Conservation (phyloP, 805 yeast genomes). For the fission yeast (Schizosaccharomyces pombe) region ASM294v3 CU329670.1:2948001-2948500, state of each 20-base stretch:
- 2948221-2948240: background rate
- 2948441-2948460: background rate
- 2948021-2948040: background rate
- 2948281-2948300: background rate
- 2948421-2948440: background rate
- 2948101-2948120: too few relatives aligned
- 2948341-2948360: background rate
- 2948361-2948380: background rate
- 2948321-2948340: background rate
- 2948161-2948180: too few relatives aligned
- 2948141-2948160: too few relatives aligned
- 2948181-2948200: too few relatives aligned
- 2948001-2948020: background rate
- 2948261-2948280: background rate
- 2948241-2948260: background rate
- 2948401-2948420: background rate
- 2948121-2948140: too few relatives aligned
- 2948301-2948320: background rate
- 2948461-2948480: background rate
- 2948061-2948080: background rate
- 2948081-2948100: background rate
- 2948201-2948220: too few relatives aligned
- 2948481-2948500: background rate
- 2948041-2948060: background rate
- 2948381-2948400: background rate